Conservation (phyloP, 768 basidiomycete genomes). For the Lactarius indigo region DNA sequence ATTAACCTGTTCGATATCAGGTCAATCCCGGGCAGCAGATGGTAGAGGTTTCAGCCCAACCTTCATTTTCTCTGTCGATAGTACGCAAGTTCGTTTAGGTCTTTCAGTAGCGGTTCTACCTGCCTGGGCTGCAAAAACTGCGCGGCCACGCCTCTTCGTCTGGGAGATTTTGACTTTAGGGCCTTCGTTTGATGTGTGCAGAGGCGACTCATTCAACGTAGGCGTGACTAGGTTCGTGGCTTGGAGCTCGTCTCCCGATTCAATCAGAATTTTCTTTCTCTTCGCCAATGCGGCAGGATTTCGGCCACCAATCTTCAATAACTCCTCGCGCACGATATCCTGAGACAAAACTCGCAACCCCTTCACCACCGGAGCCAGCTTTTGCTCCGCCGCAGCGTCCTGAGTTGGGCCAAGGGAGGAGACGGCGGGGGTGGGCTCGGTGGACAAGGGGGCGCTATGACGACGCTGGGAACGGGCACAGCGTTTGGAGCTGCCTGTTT, state of each 20-base stretch:
- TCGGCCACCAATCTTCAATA: background rate
- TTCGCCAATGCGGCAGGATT: constrained; percentile 1
- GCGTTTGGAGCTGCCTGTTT: background rate
- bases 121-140: background rate
- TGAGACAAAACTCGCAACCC: constrained; percentile 20
- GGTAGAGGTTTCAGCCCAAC: background rate
- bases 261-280: constrained; percentile 7
- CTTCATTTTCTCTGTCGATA: background rate
- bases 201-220: background rate
- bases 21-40: background rate
- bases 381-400: constrained; percentile 24
- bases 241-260: constrained; percentile 16
- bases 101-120: background rate
- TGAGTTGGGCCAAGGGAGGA: constrained; percentile 1
- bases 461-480: constrained; percentile 6
- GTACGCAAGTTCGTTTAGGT: constrained; percentile 3
- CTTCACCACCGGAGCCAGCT: constrained; percentile 25
- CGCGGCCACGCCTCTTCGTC: background rate
- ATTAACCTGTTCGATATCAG: background rate
- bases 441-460: constrained; percentile 12
- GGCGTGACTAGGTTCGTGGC: background rate
- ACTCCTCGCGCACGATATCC: constrained; percentile 7
- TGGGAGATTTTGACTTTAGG: background rate
- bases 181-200: background rate
- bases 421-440: constrained; percentile 1